phyloP scores from a whole-genome alignment of 352 stramenopile species.

The Plasmopara halstedii region DNA sequence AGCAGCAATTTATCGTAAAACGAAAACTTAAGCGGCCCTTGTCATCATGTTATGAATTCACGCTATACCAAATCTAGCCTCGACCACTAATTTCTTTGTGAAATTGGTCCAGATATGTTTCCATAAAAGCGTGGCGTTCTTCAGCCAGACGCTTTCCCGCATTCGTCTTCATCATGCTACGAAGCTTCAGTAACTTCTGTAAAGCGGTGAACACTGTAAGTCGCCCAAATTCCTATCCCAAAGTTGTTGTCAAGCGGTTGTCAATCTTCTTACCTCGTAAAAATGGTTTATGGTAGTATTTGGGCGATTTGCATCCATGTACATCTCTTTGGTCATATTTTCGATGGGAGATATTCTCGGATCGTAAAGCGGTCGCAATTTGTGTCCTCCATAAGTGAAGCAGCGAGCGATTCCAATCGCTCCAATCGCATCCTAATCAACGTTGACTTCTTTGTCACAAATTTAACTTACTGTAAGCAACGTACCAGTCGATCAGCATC shows the following conservation, averaged over 20 bases:
- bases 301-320: slow-evolving; percentile 66
- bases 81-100: slow-evolving; percentile 63
- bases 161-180: slow-evolving; percentile 82
- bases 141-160: slow-evolving; percentile 67
- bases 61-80: slow-evolving; percentile 7
- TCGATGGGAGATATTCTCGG: slow-evolving; percentile 38
- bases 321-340: slow-evolving; percentile 67
- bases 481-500: slow-evolving; percentile 80
- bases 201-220: neutral
- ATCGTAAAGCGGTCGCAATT: slow-evolving; percentile 78
- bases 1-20: neutral
- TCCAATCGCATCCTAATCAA: slow-evolving; percentile 78
- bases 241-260: neutral
- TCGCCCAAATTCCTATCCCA: neutral
- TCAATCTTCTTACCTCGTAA: slow-evolving; percentile 51
- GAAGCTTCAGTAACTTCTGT: slow-evolving; percentile 84
- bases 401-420: slow-evolving; percentile 86
- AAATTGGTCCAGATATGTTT: slow-evolving; percentile 77
- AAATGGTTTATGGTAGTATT: slow-evolving; percentile 86
- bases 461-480: neutral
- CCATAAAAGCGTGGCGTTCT: slow-evolving; percentile 82
- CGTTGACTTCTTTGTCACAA: neutral
- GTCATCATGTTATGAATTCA: neutral
- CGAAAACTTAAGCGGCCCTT: neutral
- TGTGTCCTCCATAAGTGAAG: slow-evolving; percentile 86